Base-by-base conservation (phyloP, 257 asterid genomes). In the Coffea canephora region DNA sequence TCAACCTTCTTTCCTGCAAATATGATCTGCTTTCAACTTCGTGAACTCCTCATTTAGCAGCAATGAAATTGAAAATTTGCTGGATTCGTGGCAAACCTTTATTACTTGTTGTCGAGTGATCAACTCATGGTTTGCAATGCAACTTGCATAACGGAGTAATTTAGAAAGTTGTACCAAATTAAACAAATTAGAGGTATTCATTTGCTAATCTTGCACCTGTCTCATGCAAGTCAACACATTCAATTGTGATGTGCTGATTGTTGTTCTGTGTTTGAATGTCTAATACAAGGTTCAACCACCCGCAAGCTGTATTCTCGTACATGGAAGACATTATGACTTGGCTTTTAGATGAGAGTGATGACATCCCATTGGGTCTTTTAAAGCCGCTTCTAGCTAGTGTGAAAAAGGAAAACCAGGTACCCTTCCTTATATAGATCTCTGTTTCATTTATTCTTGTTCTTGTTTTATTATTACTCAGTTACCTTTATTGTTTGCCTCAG, bases 321-420 rank as follows among this genome's bases (percentile, higher is more conserved):
- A 87, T 87, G 91, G 87, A 85, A 76, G 70, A 50, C 14, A 82
- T 87, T 78, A 87, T 87, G 89, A 82, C 71, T 64, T 74, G 65
- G 84, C 76, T 86, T 55, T 74, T 87, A 71, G 80, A 77, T 8
- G 87, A 80, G 71, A 79, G 86, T 73, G 86, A 87, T 74, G 87
- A 87, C 23, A 73, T 85, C 59, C 80, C 86, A 48, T 43, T 75
- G 14, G 87, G 77, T 73, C 86, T 85, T 49, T 55, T 87, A 49
- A 81, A 57, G 79, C 77, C 83, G 55, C 86, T 87, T 75, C 77
- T 87, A 50, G 66, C 82, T 77, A 83, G 87, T 72, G 84, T 85
- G 46, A 77, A 73, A 75, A 85, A 82, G 81, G 81, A 82, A 84
- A 85, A 83, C 77, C 83, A 79, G 84, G 91, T 79, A 77, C 69